Conservation (phyloP, 2,329 filamentous ascomycete species). For the Corynespora cassiicola region DNA sequence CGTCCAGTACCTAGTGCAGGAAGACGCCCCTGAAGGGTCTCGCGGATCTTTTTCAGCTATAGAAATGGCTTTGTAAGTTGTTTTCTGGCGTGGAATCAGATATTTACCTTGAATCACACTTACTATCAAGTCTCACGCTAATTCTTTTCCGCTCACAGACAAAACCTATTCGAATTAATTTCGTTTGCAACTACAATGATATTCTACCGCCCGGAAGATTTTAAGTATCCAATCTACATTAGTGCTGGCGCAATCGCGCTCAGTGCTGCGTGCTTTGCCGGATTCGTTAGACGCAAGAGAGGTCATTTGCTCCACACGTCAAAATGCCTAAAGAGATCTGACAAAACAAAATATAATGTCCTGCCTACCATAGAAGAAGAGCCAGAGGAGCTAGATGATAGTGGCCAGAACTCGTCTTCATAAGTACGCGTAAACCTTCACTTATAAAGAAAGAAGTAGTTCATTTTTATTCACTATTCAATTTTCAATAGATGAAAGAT, state of each 20-base stretch:
- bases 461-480: no score
- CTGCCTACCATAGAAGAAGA: slow-evolving; percentile 23
- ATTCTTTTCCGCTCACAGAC: no score
- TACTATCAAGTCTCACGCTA: no score
- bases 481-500: no score
- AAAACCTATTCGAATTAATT: slow-evolving; percentile 73
- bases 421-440: not conserved
- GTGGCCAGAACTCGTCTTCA: no score
- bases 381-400: slow-evolving; percentile 10
- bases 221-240: slow-evolving; percentile 67
- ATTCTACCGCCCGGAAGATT: slow-evolving; percentile 68
- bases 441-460: no score
- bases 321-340: slow-evolving; percentile 26
- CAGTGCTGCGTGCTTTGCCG: slow-evolving; percentile 60
- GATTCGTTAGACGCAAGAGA: slow-evolving; percentile 63
- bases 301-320: slow-evolving; percentile 65
- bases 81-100: no score
- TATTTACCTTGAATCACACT: no score
- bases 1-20: slow-evolving; percentile 55
- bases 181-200: slow-evolving; percentile 71
- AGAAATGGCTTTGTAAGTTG: slow-evolving; percentile 69
- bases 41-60: slow-evolving; percentile 74
- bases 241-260: slow-evolving; percentile 61
- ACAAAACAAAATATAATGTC: slow-evolving; percentile 14
- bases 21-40: slow-evolving; percentile 44